Evolutionary conservation across 2,329 filamentous ascomycete genomes (phyloP).

Genomic region (Ophiostoma sp.): DNA sequence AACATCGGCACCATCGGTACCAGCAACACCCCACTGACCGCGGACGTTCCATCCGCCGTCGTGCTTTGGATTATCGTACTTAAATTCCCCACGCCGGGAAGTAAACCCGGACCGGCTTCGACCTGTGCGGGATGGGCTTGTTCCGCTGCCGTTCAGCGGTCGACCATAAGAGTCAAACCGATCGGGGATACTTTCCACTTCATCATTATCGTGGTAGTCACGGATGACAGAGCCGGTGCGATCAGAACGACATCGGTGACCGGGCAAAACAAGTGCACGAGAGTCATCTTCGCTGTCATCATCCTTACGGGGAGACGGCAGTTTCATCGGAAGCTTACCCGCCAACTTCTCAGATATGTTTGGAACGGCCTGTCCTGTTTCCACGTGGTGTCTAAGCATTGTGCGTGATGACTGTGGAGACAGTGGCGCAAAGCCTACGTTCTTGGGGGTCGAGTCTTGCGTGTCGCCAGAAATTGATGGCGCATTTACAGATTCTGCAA

Average conservation of each 20-base stretch:
- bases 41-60: constrained; percentile 30
- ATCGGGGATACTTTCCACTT: constrained; percentile 43
- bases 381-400: constrained; percentile 39
- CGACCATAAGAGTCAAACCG: constrained; percentile 44
- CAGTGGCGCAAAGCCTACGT: constrained; percentile 45
- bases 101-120: constrained; percentile 27
- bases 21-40: constrained; percentile 44
- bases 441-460: constrained; percentile 33
- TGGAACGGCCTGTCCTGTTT: constrained; percentile 22
- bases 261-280: neutral
- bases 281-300: neutral
- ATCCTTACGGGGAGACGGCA: neutral
- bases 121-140: neutral
- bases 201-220: constrained; percentile 27
- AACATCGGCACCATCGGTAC: constrained; percentile 41
- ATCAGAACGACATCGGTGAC: neutral
- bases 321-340: neutral
- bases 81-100: constrained; percentile 41
- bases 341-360: neutral
- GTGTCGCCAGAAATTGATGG: constrained; percentile 11
- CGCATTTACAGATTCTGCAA: constrained; percentile 16
- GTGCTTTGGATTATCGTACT: constrained; percentile 36
- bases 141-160: constrained; percentile 34
- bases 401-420: constrained; percentile 47
- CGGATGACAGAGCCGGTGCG: too few species aligned